A percentile compares a stretch with the other conserved stretches of the same genome.
Evolutionary conservation across 2,329 filamentous ascomycete genomes (phyloP).

Genomic region (Venturia nashicola): DNA sequence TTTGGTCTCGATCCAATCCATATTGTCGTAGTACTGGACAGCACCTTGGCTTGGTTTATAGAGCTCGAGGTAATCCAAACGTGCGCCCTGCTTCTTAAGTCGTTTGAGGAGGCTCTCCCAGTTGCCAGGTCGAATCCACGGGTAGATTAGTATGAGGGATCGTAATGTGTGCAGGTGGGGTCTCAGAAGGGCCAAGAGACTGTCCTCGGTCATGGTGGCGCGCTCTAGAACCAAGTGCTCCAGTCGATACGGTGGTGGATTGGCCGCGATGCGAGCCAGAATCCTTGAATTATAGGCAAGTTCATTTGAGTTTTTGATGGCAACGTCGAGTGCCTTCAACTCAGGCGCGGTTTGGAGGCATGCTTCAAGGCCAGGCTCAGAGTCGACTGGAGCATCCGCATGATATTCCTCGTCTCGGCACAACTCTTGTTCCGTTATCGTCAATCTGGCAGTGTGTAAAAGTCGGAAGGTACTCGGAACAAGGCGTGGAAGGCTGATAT

Average conservation of each 20-base stretch:
- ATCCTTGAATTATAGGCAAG: not conserved
- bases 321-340: not conserved
- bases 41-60: slow-evolving; percentile 6
- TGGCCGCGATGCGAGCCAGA: not conserved
- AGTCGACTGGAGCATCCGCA: not conserved
- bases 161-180: not conserved
- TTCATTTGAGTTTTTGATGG: not conserved
- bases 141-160: not conserved
- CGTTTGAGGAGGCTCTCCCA: not conserved
- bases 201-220: not conserved
- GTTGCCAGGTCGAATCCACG: not conserved
- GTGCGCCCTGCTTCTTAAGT: not conserved
- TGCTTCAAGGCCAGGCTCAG: not conserved
- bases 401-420: not conserved
- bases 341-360: not conserved
- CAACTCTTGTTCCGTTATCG: not conserved
- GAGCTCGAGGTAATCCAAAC: not conserved
- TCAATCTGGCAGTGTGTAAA: not conserved
- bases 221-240: slow-evolving; percentile 3
- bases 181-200: not conserved
- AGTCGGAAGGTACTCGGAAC: not conserved
- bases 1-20: not conserved
- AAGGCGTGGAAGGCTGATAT: not conserved
- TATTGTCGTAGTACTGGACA: not conserved
- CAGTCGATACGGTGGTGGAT: not conserved